phyloP scores from a whole-genome alignment of 208 protist genomes.

The Trypanosoma platydactyli region DNA sequence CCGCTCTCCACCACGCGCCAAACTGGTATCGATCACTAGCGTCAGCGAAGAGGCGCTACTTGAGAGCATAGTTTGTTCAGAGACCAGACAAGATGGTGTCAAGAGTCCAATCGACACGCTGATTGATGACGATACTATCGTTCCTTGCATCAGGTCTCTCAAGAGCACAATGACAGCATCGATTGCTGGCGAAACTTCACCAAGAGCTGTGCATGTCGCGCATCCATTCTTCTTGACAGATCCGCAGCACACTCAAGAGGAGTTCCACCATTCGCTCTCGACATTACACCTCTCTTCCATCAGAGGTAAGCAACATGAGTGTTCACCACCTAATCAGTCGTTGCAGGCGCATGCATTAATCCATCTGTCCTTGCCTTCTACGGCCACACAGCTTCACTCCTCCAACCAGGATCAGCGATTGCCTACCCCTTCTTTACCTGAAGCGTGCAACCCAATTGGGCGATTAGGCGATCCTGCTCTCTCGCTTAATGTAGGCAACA shows the following conservation, averaged over 20 bases:
- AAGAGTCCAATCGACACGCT: neutral
- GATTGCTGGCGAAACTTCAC: neutral
- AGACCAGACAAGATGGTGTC: neutral
- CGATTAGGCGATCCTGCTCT: neutral
- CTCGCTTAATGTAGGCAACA: neutral
- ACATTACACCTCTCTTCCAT: too few relatives aligned
- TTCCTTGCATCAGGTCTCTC: slow-evolving; percentile 20
- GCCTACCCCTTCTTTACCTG: neutral
- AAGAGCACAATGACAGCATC: neutral
- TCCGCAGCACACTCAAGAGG: neutral
- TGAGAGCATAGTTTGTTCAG: slow-evolving; percentile 16
- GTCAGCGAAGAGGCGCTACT: slow-evolving; percentile 13
- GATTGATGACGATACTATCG: slow-evolving; percentile 2
- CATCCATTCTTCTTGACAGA: slow-evolving; percentile 30
- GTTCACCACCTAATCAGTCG: too few relatives aligned
- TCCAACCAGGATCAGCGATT: neutral
- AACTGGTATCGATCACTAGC: neutral
- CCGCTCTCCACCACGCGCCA: neutral
- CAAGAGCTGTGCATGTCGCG: neutral
- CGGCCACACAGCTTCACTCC: neutral
- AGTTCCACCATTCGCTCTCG: neutral
- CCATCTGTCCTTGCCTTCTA: neutral
- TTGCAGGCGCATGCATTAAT: too few relatives aligned
- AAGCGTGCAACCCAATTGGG: neutral
- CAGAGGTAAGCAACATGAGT: too few relatives aligned